Evolutionary conservation across 192 early-diverging fungal genomes (phyloP), one percentile per base, ranked within the genome.

Genomic region (Podila minutissima): DNA sequence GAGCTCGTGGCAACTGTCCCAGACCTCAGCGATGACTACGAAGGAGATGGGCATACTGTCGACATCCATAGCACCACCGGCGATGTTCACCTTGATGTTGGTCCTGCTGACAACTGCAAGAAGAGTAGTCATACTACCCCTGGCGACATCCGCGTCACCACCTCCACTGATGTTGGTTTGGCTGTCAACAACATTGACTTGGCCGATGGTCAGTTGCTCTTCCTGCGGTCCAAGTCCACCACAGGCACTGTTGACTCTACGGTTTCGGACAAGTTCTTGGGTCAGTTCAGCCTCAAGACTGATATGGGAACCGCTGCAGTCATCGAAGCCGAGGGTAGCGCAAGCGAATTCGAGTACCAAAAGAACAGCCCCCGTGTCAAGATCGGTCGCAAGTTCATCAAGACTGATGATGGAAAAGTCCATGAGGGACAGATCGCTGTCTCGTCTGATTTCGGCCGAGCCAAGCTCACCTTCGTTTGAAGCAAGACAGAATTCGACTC

Each of bases 291-390:
- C 7, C 64, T 71, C 17, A 38, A 19, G 6, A 26, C 69, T 2
- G 19, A 66, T 0, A 19, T 71, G 13, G 69, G 75, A 10, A 33
- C 41, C 20, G 68, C 69, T 5, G 24, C 38, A 5, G 64, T 77
- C 19, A 29, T 48, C 4, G 75, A 77, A 6, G 50, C 35, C 3
- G 59, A 65, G 35, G 24, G 12, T 20, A 67, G 64, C 15, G 49
- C 60, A 38, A 69, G 67, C 33, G 51, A 49, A 58, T 71, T 77
- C 41, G 75, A 65, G n/a, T 77, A 77, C 41, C 41, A 60, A 58
- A 71, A 71, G 50, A 37, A 46, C 62, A 62, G 35, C 3, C 38
- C 32, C 19, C 69, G 51, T 38, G 33, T 13, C 24, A 77, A 77
- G 75, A 31, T 49, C 24, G 75, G 75, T 13, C 48, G 33, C 33